A percentile compares a stretch with the other conserved stretches of the same genome.
Conservation (phyloP, 2,329 filamentous ascomycete genomes). For the Alternaria sp. region DNA sequence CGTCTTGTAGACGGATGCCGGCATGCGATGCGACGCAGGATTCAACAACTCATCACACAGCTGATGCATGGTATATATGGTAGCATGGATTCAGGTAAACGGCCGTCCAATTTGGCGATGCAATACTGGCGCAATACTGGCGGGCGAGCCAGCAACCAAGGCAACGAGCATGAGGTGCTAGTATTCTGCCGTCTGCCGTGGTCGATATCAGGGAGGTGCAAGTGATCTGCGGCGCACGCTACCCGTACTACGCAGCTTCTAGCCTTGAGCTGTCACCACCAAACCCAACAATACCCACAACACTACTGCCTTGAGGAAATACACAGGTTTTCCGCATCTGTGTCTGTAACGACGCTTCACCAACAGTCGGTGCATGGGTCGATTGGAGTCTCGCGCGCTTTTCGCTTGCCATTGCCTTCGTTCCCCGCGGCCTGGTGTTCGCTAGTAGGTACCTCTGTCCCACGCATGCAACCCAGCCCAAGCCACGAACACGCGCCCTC, state of each 20-base stretch:
- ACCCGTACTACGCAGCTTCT: slow-evolving; percentile 19
- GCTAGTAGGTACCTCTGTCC: slow-evolving; percentile 36
- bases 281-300: slow-evolving; percentile 20
- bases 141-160: too few relatives aligned
- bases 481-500: slow-evolving; percentile 23
- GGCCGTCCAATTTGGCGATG: not conserved
- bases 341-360: slow-evolving; percentile 28
- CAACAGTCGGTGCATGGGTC: slow-evolving; percentile 27
- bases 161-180: too few relatives aligned
- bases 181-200: not conserved
- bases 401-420: slow-evolving; percentile 22
- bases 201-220: slow-evolving; percentile 12
- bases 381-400: slow-evolving; percentile 16
- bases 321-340: slow-evolving; percentile 10
- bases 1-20: not conserved
- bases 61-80: not conserved
- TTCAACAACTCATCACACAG: not conserved
- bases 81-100: too few relatives aligned
- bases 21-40: not conserved
- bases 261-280: slow-evolving; percentile 17
- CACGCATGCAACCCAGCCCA: slow-evolving; percentile 22
- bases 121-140: too few relatives aligned
- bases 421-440: slow-evolving; percentile 16
- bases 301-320: slow-evolving; percentile 6
- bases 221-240: slow-evolving; percentile 16